Percentiles rank a stretch among this genome's conserved stretches.
phyloP scores from a whole-genome alignment of 768 basidiomycete genomes.

The Hygrocybe punicea region DNA sequence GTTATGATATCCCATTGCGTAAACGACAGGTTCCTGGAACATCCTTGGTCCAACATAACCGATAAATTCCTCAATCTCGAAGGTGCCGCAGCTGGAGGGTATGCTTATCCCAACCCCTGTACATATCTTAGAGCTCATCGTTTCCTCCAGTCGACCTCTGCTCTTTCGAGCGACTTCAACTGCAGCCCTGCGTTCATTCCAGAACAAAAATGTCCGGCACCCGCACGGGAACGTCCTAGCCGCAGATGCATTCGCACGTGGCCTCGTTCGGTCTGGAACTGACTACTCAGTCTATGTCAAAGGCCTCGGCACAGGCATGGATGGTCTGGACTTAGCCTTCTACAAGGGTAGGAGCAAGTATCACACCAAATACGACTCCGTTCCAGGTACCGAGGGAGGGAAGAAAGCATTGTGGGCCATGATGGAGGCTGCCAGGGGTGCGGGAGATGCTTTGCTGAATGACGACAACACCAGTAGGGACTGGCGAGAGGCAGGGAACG shows the following conservation, averaged over 20 bases:
- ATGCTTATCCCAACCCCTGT: conserved; percentile 4
- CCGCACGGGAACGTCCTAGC: conserved; percentile 72
- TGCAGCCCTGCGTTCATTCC: conserved; percentile 53
- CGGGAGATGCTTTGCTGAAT: conserved; percentile 55
- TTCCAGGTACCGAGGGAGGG: conserved; percentile 54
- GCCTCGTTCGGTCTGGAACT: conserved; percentile 64
- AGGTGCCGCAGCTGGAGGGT: conserved; percentile 79
- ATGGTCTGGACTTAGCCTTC: conserved; percentile 77
- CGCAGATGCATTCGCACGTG: conserved; percentile 64
- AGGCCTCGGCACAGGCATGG: conserved; percentile 53
- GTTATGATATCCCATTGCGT: neutral
- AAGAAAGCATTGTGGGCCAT: conserved; percentile 66
- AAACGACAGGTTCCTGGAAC: conserved; percentile 55
- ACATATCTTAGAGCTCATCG: conserved; percentile 74
- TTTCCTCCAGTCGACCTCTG: conserved; percentile 53
- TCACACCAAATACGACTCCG: conserved; percentile 70
- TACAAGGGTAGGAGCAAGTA: conserved; percentile 74
- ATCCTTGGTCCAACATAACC: conserved; percentile 68
- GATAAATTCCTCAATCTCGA: conserved; percentile 76
- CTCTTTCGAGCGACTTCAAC: conserved; percentile 64
- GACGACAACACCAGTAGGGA: conserved; percentile 27
- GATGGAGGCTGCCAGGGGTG: conserved; percentile 63
- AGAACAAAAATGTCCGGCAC: conserved; percentile 45
- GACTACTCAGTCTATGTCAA: conserved; percentile 69
- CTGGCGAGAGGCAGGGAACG: conserved; percentile 23